phyloP scores from a whole-genome alignment of 768 basidiomycete species.

The Hortiboletus flavorubellus region DNA sequence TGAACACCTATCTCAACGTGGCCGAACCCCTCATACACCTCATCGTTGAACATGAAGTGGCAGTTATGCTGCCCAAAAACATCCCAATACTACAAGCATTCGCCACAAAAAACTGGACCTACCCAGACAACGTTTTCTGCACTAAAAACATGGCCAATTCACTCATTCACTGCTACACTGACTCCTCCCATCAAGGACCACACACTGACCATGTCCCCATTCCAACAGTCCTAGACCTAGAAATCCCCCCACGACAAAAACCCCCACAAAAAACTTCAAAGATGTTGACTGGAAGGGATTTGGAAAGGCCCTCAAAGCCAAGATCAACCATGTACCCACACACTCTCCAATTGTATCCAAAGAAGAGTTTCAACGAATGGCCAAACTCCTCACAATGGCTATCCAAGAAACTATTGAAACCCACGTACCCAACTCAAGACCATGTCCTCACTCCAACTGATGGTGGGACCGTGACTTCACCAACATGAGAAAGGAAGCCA shows the following conservation, averaged over 20 bases:
- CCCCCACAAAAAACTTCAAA: no score
- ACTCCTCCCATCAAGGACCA: accelerated
- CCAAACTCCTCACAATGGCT: no score
- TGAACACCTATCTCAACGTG: neutral
- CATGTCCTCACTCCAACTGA: neutral
- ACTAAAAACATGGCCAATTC: no score
- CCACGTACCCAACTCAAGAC: neutral
- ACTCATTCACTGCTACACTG: neutral
- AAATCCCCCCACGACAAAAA: no score
- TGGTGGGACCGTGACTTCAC: neutral
- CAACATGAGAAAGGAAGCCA: neutral
- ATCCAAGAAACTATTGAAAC: neutral
- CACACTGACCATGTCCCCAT: slow-evolving; percentile 17
- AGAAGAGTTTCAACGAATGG: no score
- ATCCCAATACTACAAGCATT: slow-evolving; percentile 34
- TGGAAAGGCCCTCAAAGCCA: no score
- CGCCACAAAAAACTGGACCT: slow-evolving; percentile 27
- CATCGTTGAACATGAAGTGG: slow-evolving; percentile 21
- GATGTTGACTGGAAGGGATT: no score
- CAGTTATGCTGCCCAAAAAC: slow-evolving; percentile 33
- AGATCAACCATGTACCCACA: no score
- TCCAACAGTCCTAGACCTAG: neutral
- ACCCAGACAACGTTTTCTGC: no score
- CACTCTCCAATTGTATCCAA: no score
- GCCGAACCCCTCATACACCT: neutral